Evolutionary conservation across 441 rosid genomes (phyloP), one percentile per base, ranked within the genome.

Genomic region (Erodium trifolium): DNA sequence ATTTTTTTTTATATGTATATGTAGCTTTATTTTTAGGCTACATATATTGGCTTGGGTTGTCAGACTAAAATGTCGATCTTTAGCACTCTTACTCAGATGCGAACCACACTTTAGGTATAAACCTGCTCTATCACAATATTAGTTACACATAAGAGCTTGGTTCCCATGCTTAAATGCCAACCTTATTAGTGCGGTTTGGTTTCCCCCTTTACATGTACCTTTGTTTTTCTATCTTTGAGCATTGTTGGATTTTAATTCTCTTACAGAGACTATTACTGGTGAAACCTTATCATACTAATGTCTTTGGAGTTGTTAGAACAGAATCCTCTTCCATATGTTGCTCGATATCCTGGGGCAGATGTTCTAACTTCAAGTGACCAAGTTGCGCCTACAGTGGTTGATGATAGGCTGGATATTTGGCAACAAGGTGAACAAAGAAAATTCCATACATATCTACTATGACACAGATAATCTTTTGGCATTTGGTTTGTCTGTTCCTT

Each of bases 391-490:
- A 95, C 99, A n/a, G 98, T 92, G 53, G 78, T 82, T 43, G 99
- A 95, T 79, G 99, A 95, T 80, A 89, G 98, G 65, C 82, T 95
- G 88, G 98, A 89, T 71, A 75, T 86, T 68, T 95, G 99, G 99
- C 94, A 90, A 80, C 88, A 90, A 87, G 98, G 99, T 94, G 80
- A 82, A 8, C 12, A 62, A 53, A 45, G 19, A 12, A 19, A 34
- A 31, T 31, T 63, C 34, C 17, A 63, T 63, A 31, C 35, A 4
- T 29, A 2, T 31, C 19, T 63, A 31, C 34, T 63, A n/a, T 31
- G 9, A 63, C 66, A 29, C 18, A 31, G 31, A 43, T 43, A 2
- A 43, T 10, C 12, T 43, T 43, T 43, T 43, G 12, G 11, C 11
- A 7, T 43, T 29, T 63, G 66, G 18, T 63, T 34, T 13, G 4